Base-by-base conservation (phyloP, 331 rosid genomes). In the Malus hybrid region DNA sequence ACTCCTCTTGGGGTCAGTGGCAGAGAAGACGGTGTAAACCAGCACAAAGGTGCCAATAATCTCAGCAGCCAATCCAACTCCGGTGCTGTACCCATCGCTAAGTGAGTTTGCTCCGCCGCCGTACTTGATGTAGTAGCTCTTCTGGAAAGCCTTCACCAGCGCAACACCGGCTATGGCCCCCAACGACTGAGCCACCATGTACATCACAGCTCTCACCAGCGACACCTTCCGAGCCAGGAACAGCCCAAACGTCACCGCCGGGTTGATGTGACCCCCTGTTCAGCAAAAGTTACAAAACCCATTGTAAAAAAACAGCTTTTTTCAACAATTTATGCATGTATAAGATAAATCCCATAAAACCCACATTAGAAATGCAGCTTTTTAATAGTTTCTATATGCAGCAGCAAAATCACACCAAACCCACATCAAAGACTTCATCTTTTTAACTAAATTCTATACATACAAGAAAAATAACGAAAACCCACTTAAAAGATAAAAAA, bases 201-300 rank as follows among this genome's bases (percentile, higher is more conserved):
- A 94, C 84, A 86, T 11, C 75, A 91, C 88, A 1, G 99, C 99
- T 72, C 97, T 80, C 10, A 84, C 73, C 83, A 87, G 48, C 7
- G 99, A 94, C 83, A 94, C 96, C 87, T 94, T 94, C 3, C 99
- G 88, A 13, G 97, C 99, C 92, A 94, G 81, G 34, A 86, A 76
- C 60, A 94, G 86, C 89, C 98, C 98, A 65, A 94, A 90, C 33
- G 57, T 52, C 20, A 52, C 57, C 8, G 57, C 57, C 57, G 57
- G 98, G 86, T 93, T 93, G 42, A 93, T 93, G 82, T 93, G 98
- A 20, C 98, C 98, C 50, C 98, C 98, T 91, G 84, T 75, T 72
- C 7, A 18, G 3, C 19, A 52, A 52, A 52, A 52, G 57, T 52
- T 2, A 20, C 8, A 29, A 72, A 44, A 39, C 39, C 20, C 50